Percentiles rank a stretch among this genome's conserved stretches.
Conservation (phyloP, 768 basidiomycete species). For the Royoungia palumana region DNA sequence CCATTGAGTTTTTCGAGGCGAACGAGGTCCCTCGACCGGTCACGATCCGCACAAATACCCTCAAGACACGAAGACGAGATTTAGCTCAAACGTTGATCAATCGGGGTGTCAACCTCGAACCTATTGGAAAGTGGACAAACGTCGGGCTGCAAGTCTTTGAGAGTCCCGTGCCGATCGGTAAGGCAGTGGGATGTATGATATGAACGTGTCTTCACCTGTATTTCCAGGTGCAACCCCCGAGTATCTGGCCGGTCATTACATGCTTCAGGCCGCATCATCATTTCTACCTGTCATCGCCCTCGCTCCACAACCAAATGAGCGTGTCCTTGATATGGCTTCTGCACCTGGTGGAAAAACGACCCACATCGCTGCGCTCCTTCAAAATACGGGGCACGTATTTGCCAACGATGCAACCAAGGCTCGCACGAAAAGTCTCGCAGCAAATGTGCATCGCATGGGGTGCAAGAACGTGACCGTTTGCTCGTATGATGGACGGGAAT, state of each 20-base stretch:
- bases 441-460: slow-evolving; percentile 93
- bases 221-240: slow-evolving; percentile 87
- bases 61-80: slow-evolving; percentile 89
- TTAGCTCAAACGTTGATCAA: slow-evolving; percentile 92
- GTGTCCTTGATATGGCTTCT: slow-evolving; percentile 97
- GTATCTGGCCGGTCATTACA: slow-evolving; percentile 98
- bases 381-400: slow-evolving; percentile 97
- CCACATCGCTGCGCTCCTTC: slow-evolving; percentile 93
- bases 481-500: slow-evolving; percentile 95
- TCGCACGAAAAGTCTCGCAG: slow-evolving; percentile 93
- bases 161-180: slow-evolving; percentile 90
- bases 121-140: slow-evolving; percentile 99
- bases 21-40: slow-evolving; percentile 96
- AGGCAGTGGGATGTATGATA: slow-evolving; percentile 1
- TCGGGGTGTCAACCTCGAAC: slow-evolving; percentile 94
- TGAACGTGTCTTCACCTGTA: background rate
- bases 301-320: slow-evolving; percentile 86
- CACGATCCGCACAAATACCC: slow-evolving; percentile 96
- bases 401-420: slow-evolving; percentile 96
- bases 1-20: slow-evolving; percentile 97
- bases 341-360: slow-evolving; percentile 98
- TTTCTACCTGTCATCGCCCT: slow-evolving; percentile 99
- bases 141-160: slow-evolving; percentile 99
- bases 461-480: slow-evolving; percentile 98
- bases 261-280: slow-evolving; percentile 98